Evolutionary conservation across 2,329 filamentous ascomycete species (phyloP).

Genomic region (Colletotrichum musicola): DNA sequence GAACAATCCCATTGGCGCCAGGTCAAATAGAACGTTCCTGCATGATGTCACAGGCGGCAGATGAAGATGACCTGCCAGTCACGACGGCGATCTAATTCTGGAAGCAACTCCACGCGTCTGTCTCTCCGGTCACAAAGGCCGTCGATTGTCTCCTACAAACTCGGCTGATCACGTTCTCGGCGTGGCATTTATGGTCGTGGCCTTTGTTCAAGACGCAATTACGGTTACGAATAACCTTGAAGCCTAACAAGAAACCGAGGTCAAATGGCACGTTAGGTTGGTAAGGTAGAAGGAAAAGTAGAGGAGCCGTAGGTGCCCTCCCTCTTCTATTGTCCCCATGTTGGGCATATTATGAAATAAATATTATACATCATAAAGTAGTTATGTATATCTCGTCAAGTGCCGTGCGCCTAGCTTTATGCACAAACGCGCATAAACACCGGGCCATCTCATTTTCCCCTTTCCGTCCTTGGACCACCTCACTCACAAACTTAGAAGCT

Average conservation of each 20-base stretch:
- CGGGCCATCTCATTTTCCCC: too few species aligned
- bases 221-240: conserved; percentile 11
- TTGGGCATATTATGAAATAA: conserved; percentile 1
- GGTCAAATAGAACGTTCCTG: too few species aligned
- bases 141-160: background rate
- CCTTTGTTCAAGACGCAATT: background rate
- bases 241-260: background rate
- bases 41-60: background rate
- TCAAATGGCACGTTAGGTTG: too few species aligned
- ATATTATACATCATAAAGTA: conserved; percentile 12
- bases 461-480: background rate
- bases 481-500: conserved; percentile 19
- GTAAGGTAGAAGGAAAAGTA: too few species aligned
- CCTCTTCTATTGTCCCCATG: background rate
- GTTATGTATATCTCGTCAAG: background rate
- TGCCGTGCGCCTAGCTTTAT: background rate
- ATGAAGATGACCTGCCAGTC: background rate
- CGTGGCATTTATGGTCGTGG: background rate
- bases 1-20: too few species aligned
- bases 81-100: conserved; percentile 11
- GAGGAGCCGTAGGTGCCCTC: too few species aligned
- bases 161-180: conserved; percentile 18
- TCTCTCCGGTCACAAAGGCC: background rate
- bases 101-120: background rate
- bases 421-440: too few species aligned